Evolutionary conservation across 75 land plant species (phyloP).

Genomic region (Cunninghamia lanceolata): DNA sequence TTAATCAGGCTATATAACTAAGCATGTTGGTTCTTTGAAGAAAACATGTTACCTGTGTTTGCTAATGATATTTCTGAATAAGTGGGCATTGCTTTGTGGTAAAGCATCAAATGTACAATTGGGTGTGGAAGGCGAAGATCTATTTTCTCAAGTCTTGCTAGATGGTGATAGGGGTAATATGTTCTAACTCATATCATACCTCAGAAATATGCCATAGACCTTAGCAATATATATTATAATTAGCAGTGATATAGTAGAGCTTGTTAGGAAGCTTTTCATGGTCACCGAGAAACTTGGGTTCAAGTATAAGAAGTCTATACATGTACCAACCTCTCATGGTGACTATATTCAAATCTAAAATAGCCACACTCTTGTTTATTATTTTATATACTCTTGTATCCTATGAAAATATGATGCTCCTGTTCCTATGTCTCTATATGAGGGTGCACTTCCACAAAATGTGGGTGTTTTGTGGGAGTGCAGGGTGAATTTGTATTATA

Average conservation of each 20-base stretch:
- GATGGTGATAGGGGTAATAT: no score
- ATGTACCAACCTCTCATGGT: not conserved
- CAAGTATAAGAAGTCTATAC: not conserved
- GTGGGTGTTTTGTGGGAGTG: no score
- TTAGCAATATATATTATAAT: not conserved
- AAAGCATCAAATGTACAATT: no score
- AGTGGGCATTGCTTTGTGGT: not conserved
- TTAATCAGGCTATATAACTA: not conserved
- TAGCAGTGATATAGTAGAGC: not conserved
- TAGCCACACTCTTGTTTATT: not conserved
- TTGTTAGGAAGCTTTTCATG: not conserved
- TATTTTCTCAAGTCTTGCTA: not conserved
- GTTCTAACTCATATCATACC: no score
- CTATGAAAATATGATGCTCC: not conserved
- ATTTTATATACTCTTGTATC: not conserved
- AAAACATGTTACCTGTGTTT: not conserved
- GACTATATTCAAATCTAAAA: not conserved
- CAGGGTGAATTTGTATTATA: not conserved
- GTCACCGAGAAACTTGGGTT: not conserved
- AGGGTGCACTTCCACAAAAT: no score
- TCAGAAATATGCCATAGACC: no score
- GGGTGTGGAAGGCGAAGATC: no score
- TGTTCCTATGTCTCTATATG: not conserved
- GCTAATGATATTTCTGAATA: not conserved
- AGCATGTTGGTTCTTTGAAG: not conserved